Evolutionary conservation across 192 early-diverging fungal genomes (phyloP).

Genomic region (Coemansia sp.): DNA sequence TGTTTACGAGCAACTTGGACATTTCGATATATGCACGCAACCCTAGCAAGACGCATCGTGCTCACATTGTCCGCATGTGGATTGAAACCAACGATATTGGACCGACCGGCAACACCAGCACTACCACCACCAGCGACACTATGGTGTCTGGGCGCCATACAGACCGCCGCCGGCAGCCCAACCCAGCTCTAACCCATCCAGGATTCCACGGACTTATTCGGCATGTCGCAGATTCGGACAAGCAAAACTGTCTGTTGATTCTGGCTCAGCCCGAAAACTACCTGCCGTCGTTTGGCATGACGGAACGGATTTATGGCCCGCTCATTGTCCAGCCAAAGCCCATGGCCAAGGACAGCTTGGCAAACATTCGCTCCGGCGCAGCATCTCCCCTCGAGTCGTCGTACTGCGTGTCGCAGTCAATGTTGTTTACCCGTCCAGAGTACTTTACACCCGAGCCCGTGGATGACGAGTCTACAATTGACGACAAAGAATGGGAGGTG

Average conservation of each 20-base stretch:
- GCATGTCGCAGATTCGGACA: slow-evolving; percentile 49
- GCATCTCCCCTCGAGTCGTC: slow-evolving; percentile 27
- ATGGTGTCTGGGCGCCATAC: slow-evolving; percentile 5
- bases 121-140: slow-evolving; percentile 1
- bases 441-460: slow-evolving; percentile 40
- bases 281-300: slow-evolving; percentile 46
- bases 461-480: slow-evolving; percentile 10
- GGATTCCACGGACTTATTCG: slow-evolving; percentile 35
- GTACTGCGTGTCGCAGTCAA: slow-evolving; percentile 41
- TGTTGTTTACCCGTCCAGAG: slow-evolving; percentile 33
- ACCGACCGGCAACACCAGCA: slow-evolving; percentile 4
- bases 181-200: slow-evolving; percentile 2
- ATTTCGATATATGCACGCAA: slow-evolving; percentile 39
- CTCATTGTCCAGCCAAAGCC: background rate
- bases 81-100: slow-evolving; percentile 25
- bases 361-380: slow-evolving; percentile 7
- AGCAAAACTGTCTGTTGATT: slow-evolving; percentile 40
- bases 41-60: slow-evolving; percentile 47
- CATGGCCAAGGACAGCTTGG: slow-evolving; percentile 14
- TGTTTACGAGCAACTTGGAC: slow-evolving; percentile 32
- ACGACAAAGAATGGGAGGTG: slow-evolving; percentile 32
- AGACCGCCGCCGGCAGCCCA: slow-evolving; percentile 2
- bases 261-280: slow-evolving; percentile 43
- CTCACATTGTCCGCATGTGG: slow-evolving; percentile 48
- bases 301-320: slow-evolving; percentile 38